Percentiles rank a stretch among this genome's conserved stretches.
phyloP scores from a whole-genome alignment of 1,284 basidiomycete genomes.

The Moniliella sp. region DNA sequence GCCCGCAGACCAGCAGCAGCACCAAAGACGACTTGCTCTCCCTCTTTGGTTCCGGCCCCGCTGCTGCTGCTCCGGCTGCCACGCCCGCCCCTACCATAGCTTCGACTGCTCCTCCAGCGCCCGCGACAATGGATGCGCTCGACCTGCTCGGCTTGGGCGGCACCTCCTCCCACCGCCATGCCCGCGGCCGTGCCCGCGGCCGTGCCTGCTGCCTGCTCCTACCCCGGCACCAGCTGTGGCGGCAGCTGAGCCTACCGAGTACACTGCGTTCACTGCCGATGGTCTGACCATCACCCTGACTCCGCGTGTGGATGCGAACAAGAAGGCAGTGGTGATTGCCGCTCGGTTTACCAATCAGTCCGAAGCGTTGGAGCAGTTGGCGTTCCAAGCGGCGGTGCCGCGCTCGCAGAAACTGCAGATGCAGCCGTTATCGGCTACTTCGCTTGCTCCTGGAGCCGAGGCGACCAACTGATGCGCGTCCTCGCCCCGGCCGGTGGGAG shows the following conservation, averaged over 20 bases:
- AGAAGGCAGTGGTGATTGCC: conserved; percentile 69
- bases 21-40: conserved; percentile 49
- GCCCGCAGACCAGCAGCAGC: conserved; percentile 6
- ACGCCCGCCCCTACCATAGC: conserved; percentile 18
- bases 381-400: conserved; percentile 92
- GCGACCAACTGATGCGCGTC: conserved; percentile 92
- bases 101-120: conserved; percentile 6
- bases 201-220: conserved; percentile 24
- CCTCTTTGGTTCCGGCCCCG: conserved; percentile 69
- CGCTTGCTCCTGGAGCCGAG: conserved; percentile 51
- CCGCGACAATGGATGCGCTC: conserved; percentile 7
- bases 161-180: conserved; percentile 5
- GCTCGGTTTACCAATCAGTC: conserved; percentile 55
- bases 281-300: conserved; percentile 71
- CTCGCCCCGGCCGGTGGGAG: conserved; percentile 65
- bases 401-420: conserved; percentile 97
- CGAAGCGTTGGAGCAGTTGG: conserved; percentile 43
- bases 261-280: conserved; percentile 75
- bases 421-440: conserved; percentile 78
- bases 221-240: conserved; percentile 29
- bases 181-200: no score
- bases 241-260: conserved; percentile 44
- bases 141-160: conserved; percentile 26
- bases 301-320: conserved; percentile 53
- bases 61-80: conserved; percentile 29